phyloP scores from a whole-genome alignment of 2,329 filamentous ascomycete species.

The Colletotrichum godetiae region DNA sequence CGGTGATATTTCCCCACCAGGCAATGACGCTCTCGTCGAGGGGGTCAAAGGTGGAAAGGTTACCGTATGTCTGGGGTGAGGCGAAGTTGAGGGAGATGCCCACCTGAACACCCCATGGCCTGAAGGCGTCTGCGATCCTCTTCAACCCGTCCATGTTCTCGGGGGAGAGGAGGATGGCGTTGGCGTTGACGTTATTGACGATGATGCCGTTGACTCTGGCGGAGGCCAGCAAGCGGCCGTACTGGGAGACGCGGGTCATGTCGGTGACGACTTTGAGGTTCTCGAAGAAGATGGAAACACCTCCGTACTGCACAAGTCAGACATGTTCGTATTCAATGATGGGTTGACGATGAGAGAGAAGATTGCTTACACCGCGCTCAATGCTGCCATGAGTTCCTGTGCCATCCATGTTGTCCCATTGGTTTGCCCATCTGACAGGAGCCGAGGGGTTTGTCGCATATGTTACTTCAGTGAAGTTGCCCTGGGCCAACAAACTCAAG shows the following conservation, averaged over 20 bases:
- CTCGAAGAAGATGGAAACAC: conserved; percentile 75
- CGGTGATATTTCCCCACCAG: conserved; percentile 72
- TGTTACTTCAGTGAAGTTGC: conserved; percentile 54
- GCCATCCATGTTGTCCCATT: conserved; percentile 78
- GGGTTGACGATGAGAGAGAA: background rate
- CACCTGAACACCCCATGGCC: conserved; percentile 74
- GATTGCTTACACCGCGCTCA: conserved; percentile 62
- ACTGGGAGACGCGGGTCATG: conserved; percentile 68
- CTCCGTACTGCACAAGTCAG: conserved; percentile 59
- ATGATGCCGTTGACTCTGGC: conserved; percentile 74
- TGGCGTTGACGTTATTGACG: conserved; percentile 80
- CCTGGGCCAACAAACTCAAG: conserved; percentile 72
- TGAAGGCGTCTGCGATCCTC: conserved; percentile 72
- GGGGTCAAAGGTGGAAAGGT: conserved; percentile 72
- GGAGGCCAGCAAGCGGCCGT: conserved; percentile 74
- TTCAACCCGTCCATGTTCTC: conserved; percentile 71
- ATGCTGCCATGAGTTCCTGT: conserved; percentile 59
- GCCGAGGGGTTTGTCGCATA: conserved; percentile 67
- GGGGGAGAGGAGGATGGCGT: conserved; percentile 65
- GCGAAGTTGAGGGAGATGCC: conserved; percentile 77
- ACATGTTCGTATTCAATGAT: background rate
- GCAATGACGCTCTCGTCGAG: conserved; percentile 67
- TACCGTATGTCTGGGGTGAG: conserved; percentile 67
- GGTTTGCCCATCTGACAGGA: conserved; percentile 76
- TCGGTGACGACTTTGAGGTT: conserved; percentile 67